Percentiles rank a stretch among this genome's conserved stretches.
Conservation (phyloP, 768 basidiomycete species). For the Cyclocybe cylindracea region DNA sequence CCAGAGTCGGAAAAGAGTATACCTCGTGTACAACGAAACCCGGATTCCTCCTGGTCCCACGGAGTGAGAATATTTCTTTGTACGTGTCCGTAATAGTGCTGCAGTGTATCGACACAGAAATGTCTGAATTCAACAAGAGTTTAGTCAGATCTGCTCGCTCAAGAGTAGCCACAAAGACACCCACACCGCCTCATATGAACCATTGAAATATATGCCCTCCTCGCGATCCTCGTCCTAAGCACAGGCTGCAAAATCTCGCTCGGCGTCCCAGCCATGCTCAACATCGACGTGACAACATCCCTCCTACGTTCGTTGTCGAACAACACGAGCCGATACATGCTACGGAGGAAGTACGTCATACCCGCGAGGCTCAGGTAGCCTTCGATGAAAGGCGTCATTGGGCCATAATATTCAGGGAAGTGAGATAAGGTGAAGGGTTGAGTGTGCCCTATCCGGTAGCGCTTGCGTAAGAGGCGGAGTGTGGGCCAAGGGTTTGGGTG, state of each 20-base stretch:
- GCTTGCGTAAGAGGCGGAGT: constrained; percentile 5
- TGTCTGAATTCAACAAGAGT: background rate
- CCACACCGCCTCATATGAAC: constrained; percentile 4
- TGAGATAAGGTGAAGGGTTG: constrained; percentile 1
- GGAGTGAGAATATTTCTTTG: constrained; percentile 1
- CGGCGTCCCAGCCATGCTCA: background rate
- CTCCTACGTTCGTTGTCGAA: background rate
- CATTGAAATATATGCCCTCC: background rate
- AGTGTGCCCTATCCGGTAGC: constrained; percentile 5
- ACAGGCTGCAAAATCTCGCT: constrained; percentile 2
- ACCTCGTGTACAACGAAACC: constrained; percentile 2
- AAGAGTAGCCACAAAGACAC: background rate
- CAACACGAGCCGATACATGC: background rate
- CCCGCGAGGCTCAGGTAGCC: constrained; percentile 1
- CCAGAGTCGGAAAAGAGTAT: background rate
- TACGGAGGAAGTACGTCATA: background rate
- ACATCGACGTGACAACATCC: background rate
- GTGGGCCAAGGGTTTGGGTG: constrained; percentile 3
- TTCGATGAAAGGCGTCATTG: constrained; percentile 7
- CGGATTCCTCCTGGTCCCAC: constrained; percentile 1
- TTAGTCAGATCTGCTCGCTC: background rate
- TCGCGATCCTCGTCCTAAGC: background rate
- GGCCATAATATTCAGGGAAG: background rate
- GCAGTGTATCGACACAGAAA: constrained; percentile 4
- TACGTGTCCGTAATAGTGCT: constrained; percentile 1